Evolutionary conservation across 768 basidiomycete genomes (phyloP), one percentile per base, ranked within the genome.

Genomic region (Hortiboletus campestris): DNA sequence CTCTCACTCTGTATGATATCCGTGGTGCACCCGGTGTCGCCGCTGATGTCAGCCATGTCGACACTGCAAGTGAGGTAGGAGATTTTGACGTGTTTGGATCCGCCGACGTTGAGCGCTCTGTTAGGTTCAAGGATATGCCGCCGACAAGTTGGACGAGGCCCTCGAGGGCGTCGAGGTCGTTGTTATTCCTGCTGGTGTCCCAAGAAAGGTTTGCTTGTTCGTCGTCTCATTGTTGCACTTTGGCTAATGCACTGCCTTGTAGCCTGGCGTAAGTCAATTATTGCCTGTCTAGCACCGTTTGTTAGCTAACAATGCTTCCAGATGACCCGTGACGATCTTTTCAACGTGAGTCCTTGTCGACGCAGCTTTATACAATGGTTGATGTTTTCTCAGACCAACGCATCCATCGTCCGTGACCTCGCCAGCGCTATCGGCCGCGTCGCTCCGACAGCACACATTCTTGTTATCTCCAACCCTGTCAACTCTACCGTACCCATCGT

Each of bases 401-500:
- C 96, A 52, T 94, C 92, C 57, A 98, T 99, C 68, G 94, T 98
- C 68, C 89, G 94, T 52, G 94, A 95, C 80, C 91, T 99, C 62
- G 96, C 96, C 35, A 75, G 87, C 46, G 88, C 94, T 14, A 82
- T 94, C 59, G 91, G 84, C 63, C 89, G 92, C 57, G 85, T 91
- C 55, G 75, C 91, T 38, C 95, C 97, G 51, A 84, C 87, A 49
- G 97, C 97, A n/a, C 86, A 91, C 76, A 81, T 98, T 68, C 85
- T 94, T 63, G 87, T 98, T 76, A 99, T 99, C 75, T 96, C 95
- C 65, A 99, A 99, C 86, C 96, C 96, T 51, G 96, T 97, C 80
- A 94, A 92, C 81, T 91, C 89, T 49, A 98, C 97, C 59, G 97
- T 98, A 56, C 96, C 97, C 66, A 97, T 99, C 65, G 94, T 97